phyloP scores from a whole-genome alignment of 2,329 filamentous ascomycete species.

The Aureobasidium sp. region DNA sequence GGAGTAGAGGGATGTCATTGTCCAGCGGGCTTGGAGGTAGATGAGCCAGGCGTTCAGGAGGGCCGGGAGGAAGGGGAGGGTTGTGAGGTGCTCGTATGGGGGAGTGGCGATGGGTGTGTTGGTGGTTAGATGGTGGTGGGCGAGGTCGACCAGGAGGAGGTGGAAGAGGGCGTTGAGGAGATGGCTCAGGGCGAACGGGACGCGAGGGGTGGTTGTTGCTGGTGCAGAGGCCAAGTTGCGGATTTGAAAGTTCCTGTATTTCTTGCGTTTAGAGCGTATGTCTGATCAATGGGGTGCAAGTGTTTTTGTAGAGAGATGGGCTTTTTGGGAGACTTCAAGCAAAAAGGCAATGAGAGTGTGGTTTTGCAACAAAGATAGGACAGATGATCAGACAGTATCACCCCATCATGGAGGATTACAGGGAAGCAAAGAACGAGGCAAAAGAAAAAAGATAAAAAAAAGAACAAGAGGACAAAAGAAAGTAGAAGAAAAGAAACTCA shows the following conservation, averaged over 20 bases:
- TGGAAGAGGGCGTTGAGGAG: not conserved
- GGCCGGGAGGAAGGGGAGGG: not conserved
- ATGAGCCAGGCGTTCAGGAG: not conserved
- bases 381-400: too few relatives aligned
- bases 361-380: too few relatives aligned
- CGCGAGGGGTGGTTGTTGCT: not conserved
- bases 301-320: too few relatives aligned
- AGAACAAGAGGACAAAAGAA: not conserved
- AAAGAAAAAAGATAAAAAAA: too few relatives aligned
- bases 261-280: too few relatives aligned
- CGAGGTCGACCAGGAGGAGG: not conserved
- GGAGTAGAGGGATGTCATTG: not conserved
- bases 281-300: too few relatives aligned
- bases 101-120: not conserved
- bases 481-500: not conserved
- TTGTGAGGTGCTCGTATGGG: not conserved
- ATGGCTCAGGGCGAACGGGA: not conserved
- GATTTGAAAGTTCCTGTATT: not conserved
- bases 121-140: not conserved
- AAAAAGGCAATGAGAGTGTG: too few relatives aligned
- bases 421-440: too few relatives aligned
- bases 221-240: not conserved
- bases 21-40: conserved; percentile 5
- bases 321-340: too few relatives aligned
- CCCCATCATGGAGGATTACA: too few relatives aligned